phyloP scores from a whole-genome alignment of 2,329 filamentous ascomycete genomes.

The Nannizziopsis arthrosporioides region DNA sequence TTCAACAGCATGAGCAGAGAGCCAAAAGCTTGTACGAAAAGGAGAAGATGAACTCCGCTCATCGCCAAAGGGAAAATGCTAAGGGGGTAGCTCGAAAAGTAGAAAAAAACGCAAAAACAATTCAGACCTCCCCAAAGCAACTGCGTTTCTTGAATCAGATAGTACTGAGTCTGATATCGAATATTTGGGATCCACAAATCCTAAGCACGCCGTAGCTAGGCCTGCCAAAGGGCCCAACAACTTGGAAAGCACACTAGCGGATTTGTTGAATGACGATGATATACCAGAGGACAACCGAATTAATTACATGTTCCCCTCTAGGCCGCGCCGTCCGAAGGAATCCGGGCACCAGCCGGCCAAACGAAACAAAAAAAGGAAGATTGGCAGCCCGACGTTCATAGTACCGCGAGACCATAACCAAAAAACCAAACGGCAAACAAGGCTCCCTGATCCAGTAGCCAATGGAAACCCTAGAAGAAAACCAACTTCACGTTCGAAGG shows the following conservation, averaged over 20 bases:
- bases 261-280: slow-evolving; percentile 22
- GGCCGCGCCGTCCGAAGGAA: slow-evolving; percentile 17
- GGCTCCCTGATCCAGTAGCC: slow-evolving; percentile 26
- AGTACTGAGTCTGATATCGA: slow-evolving; percentile 24
- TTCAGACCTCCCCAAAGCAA: neutral
- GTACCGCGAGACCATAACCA: neutral
- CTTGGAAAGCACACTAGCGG: slow-evolving; percentile 3
- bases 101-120: slow-evolving; percentile 16
- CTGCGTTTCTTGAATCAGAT: slow-evolving; percentile 11
- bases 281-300: slow-evolving; percentile 34
- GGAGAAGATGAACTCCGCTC: slow-evolving; percentile 19
- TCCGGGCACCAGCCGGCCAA: neutral
- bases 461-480: slow-evolving; percentile 18
- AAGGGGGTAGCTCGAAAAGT: slow-evolving; percentile 18
- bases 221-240: neutral
- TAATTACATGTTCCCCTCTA: slow-evolving; percentile 31
- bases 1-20: slow-evolving; percentile 22
- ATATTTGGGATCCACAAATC: neutral
- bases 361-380: slow-evolving; percentile 11
- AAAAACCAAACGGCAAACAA: slow-evolving; percentile 24
- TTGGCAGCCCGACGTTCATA: neutral
- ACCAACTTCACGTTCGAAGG: slow-evolving; percentile 12
- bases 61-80: slow-evolving; percentile 13
- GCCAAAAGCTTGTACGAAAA: slow-evolving; percentile 15
- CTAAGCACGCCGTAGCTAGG: neutral